A percentile compares a stretch with the other conserved stretches of the same genome.
These are phyloP conservation scores for Aspergillus piperis DNA, from an alignment of 2,329 filamentous ascomycete genomes.

Conservation along the genomic window DNA sequence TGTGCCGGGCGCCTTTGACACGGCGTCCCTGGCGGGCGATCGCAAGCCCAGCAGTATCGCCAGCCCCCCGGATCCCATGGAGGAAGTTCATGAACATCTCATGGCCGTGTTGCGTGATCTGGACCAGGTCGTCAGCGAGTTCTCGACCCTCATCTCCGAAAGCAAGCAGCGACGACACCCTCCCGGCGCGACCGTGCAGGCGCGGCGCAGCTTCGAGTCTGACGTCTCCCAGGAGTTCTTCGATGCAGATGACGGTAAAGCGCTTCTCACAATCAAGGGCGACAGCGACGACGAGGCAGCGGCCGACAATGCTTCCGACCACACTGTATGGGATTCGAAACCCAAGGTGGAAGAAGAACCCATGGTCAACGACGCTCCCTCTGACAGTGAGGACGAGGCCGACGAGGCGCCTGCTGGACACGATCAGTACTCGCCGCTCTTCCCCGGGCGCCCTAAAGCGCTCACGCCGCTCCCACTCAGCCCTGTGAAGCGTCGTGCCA, in stretches of 20 bases:
- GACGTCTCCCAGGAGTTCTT: constrained; percentile 88
- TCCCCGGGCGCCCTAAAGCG: constrained; percentile 73
- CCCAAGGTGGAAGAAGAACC: constrained; percentile 53
- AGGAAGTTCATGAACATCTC: constrained; percentile 76
- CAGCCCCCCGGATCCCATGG: constrained; percentile 55
- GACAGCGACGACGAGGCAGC: constrained; percentile 67
- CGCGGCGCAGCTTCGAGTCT: constrained; percentile 76
- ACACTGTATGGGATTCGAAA: constrained; percentile 51
- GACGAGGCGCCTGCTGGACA: constrained; percentile 41
- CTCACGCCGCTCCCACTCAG: constrained; percentile 76
- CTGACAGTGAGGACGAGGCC: constrained; percentile 60
- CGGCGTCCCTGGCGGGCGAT: constrained; percentile 28
- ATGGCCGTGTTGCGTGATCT: constrained; percentile 81
- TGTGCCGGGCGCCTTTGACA: constrained; percentile 38
- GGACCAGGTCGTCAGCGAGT: constrained; percentile 79
- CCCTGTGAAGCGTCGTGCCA: constrained; percentile 65
- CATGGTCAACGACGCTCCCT: constrained; percentile 60
- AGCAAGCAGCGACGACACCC: constrained; percentile 74
- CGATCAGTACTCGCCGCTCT: constrained; percentile 56
- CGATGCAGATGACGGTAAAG: constrained; percentile 73
- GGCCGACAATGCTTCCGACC: constrained; percentile 37
- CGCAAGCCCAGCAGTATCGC: constrained; percentile 37
- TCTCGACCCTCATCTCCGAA: constrained; percentile 72
- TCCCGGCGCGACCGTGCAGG: constrained; percentile 54
- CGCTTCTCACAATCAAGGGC: constrained; percentile 71